Conservation (phyloP, 805 yeast species). For the Candida qinlingensis region DNA sequence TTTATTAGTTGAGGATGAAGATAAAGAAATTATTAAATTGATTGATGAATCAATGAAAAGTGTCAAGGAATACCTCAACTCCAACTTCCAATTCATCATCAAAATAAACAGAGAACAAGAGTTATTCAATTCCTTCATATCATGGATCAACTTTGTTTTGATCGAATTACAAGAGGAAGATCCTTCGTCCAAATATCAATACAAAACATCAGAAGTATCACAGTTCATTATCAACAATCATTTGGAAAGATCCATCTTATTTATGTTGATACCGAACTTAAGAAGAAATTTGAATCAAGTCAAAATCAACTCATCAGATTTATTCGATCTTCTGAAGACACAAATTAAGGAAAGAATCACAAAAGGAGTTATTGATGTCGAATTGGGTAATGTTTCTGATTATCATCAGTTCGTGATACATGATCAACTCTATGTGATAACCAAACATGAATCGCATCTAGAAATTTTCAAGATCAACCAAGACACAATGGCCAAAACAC, state of each 20-base stretch:
- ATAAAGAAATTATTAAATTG: not conserved
- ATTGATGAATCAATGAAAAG: constrained; percentile 10
- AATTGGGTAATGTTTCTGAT: constrained; percentile 16
- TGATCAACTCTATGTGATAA: constrained; percentile 9
- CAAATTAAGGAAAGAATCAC: constrained; percentile 4
- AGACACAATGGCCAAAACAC: not conserved
- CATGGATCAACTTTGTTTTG: constrained; percentile 34
- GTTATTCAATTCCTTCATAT: constrained; percentile 36
- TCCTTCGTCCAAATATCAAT: constrained; percentile 8
- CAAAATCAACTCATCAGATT: constrained; percentile 19
- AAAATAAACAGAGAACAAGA: constrained; percentile 42
- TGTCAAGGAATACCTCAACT: constrained; percentile 24
- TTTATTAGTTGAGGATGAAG: not conserved
- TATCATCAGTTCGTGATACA: constrained; percentile 11
- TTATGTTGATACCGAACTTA: constrained; percentile 18
- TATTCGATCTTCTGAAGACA: constrained; percentile 14
- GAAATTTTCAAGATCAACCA: constrained; percentile 14
- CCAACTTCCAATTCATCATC: constrained; percentile 33
- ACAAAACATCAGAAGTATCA: constrained; percentile 23
- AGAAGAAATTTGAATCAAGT: constrained; percentile 20
- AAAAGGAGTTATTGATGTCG: constrained; percentile 2
- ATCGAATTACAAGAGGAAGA: constrained; percentile 26
- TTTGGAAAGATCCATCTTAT: constrained; percentile 19
- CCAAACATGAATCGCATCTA: constrained; percentile 7
- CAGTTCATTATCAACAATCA: constrained; percentile 21